phyloP scores from a whole-genome alignment of 495 filamentous ascomycete species.

The Collariella sp. region DNA sequence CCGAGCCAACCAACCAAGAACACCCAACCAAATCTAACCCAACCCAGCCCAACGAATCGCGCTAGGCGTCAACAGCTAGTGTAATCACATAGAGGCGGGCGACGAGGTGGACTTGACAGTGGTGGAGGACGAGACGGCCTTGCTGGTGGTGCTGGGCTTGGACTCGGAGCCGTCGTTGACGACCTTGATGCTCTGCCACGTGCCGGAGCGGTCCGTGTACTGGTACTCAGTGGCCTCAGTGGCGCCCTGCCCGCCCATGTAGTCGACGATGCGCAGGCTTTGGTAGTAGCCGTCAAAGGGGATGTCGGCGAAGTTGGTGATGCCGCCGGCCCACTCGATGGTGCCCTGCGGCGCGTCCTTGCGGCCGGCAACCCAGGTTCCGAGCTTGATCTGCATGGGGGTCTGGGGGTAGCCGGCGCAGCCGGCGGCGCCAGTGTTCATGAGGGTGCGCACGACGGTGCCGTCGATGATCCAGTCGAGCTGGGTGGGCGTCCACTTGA shows the following conservation, averaged over 20 bases:
- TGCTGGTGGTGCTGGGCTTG: constrained; percentile 28
- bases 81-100: background rate
- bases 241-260: constrained; percentile 66
- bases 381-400: constrained; percentile 78
- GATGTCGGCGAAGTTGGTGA: constrained; percentile 62
- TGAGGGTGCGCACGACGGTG: constrained; percentile 57
- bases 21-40: too few species aligned
- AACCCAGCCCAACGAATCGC: too few species aligned
- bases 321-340: constrained; percentile 81
- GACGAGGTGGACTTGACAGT: constrained; percentile 1
- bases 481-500: constrained; percentile 70
- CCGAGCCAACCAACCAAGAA: too few species aligned
- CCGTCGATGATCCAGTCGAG: constrained; percentile 82
- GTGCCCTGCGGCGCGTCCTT: constrained; percentile 60
- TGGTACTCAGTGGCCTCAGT: constrained; percentile 56
- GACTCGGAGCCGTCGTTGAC: constrained; percentile 58
- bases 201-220: constrained; percentile 65
- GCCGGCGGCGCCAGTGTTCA: constrained; percentile 45
- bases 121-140: constrained; percentile 18
- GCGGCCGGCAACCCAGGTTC: constrained; percentile 80
- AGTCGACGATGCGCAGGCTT: constrained; percentile 71
- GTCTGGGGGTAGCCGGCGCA: constrained; percentile 79
- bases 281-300: constrained; percentile 83
- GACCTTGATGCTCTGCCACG: constrained; percentile 69
- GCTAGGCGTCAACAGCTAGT: constrained; percentile 14